Conservation (phyloP, 805 yeast genomes). For the Yarrowia sp. region DNA sequence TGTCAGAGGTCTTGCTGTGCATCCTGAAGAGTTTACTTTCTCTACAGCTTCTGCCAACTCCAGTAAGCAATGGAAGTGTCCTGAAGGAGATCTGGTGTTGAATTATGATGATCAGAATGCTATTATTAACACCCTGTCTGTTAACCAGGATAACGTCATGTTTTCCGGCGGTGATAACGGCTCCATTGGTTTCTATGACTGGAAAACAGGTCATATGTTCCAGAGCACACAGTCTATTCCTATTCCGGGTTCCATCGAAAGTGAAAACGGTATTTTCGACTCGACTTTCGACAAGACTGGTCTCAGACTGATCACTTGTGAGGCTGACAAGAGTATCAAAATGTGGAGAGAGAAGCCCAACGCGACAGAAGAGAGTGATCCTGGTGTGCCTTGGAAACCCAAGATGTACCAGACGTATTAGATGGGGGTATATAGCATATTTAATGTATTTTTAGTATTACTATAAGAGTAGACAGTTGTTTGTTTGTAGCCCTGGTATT, state of each 20-base stretch:
- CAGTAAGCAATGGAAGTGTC: conserved; percentile 78
- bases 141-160: conserved; percentile 62
- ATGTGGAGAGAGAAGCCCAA: conserved; percentile 52
- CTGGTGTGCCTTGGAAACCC: conserved; percentile 43
- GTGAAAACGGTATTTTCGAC: conserved; percentile 67
- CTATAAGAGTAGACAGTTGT: no score
- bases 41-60: conserved; percentile 80
- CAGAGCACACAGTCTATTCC: conserved; percentile 55
- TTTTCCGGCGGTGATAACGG: conserved; percentile 89
- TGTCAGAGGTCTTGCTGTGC: conserved; percentile 68
- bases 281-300: conserved; percentile 80
- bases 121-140: conserved; percentile 66
- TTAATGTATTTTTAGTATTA: conserved; percentile 22
- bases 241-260: conserved; percentile 66
- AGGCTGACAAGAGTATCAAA: conserved; percentile 76
- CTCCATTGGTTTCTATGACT: conserved; percentile 70
- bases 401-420: conserved; percentile 17
- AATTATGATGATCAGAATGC: conserved; percentile 47
- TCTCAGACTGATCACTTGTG: conserved; percentile 76
- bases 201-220: conserved; percentile 62
- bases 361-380: conserved; percentile 42
- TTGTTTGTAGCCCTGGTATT: no score
- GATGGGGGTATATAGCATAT: background rate
- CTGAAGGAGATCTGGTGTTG: conserved; percentile 70
- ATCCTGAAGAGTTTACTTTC: conserved; percentile 69